Base-by-base conservation (phyloP, 116 monocot species). In the Trichopus zeylanicus region DNA sequence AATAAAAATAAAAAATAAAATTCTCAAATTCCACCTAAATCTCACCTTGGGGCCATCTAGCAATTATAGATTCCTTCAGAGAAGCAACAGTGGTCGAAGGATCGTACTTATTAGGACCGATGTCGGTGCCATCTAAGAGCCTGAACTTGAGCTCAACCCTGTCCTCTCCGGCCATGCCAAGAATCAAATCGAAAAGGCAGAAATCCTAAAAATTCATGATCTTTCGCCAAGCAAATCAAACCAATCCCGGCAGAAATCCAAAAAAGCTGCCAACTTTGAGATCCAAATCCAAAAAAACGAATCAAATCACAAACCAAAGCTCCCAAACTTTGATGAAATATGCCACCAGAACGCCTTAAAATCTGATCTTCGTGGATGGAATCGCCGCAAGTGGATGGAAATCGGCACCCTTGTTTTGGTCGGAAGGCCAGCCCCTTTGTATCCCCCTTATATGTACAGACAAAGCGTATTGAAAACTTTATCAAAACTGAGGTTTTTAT, bases 1-100 rank as follows among this genome's bases (percentile, higher is more conserved):
- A 49, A 49, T 49, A 49, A 22, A 24, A 22, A 49, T 49, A n/a
- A 8, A 21, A 49, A 16, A 16, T 10, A 42, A 19, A 19, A 25
- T 38, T 19, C 16, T 35, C 13, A 52, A 7, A 57, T 29, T 0
- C 9, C 6, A 24, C 2, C 7, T 58, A 46, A 5, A 19, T 20
- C 68, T 67, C 35, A 86, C 86, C 86, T 75, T 81, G 81, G 16
- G 86, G 86, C 86, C 81, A 86, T 48, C 72, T 67, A 56, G 77
- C 53, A 4, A 86, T 53, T 31, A 86, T 78, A 62, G 57, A 27
- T 63, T 86, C 86, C 59, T 86, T 86, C 48, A 86, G 81, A 54
- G 86, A 53, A 2, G 65, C 80, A 28, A 86, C 69, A 23, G 75
- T 74, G 10, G 81, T 81, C 1, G 81, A 74, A 21, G 81, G 81